Evolutionary conservation across 345 rosid genomes (phyloP).

Genomic region (Populus nigra): DNA sequence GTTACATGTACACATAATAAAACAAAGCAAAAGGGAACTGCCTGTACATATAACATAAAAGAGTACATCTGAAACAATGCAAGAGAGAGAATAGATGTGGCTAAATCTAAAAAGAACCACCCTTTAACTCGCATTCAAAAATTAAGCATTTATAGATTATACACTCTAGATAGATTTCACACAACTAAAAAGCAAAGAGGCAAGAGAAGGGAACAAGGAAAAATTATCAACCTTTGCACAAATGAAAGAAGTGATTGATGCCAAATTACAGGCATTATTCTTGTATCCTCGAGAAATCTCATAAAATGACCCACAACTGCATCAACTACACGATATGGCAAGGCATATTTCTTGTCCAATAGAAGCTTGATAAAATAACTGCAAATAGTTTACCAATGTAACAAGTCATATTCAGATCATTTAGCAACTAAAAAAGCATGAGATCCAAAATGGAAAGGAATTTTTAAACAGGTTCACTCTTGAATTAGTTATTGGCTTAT

Average conservation of each 20-base stretch:
- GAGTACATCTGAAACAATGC: background rate
- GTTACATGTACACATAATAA: background rate
- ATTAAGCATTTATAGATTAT: background rate
- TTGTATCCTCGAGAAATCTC: constrained; percentile 69
- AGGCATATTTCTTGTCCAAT: constrained; percentile 85
- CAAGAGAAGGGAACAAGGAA: background rate
- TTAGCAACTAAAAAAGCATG: constrained; percentile 4
- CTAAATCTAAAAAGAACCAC: background rate
- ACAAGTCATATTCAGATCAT: background rate
- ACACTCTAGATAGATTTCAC: background rate
- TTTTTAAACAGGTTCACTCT: background rate
- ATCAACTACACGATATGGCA: constrained; percentile 83
- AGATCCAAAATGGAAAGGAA: background rate
- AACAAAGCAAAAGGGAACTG: background rate
- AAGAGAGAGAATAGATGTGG: background rate
- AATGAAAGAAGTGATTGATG: constrained; percentile 93
- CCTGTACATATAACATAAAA: background rate
- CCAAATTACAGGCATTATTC: constrained; percentile 98
- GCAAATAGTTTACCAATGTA: constrained; percentile 20
- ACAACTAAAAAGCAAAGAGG: background rate
- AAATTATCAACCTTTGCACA: constrained; percentile 63
- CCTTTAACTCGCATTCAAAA: background rate
- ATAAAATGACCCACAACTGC: constrained; percentile 76
- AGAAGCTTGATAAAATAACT: constrained; percentile 90
- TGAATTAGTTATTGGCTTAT: background rate